Base-by-base conservation (phyloP, 2,329 filamentous ascomycete species). In the Fusarium euwallaceae region DNA sequence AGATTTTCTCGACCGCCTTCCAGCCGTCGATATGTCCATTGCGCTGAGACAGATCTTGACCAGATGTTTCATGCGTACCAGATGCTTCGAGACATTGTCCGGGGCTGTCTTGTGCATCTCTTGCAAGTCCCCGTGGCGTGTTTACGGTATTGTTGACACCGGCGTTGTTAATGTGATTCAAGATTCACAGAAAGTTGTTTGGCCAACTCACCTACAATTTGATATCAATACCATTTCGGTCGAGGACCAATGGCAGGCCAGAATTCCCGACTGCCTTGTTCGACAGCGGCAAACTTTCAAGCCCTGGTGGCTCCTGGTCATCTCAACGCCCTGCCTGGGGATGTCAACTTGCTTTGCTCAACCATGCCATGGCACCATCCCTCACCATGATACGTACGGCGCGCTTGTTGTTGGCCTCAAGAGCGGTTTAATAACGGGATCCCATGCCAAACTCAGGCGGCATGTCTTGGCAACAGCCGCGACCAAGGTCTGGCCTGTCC, bases 391-490 rank as follows among this genome's bases (percentile, higher is more conserved):
- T 53, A 32, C 27, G 24, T 60, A 43, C 48, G 61, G 41, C 45
- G 67, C 61, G 64, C 62, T 63, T 71, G 56, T 67, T 43, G 32
- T 41, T 64, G 24, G 61, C n/a, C 53, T 69, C 36, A 20, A 56
- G 60, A 70, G 62, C 56, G 64, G 56, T 70, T 68, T 69, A 62
- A 73, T 61, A 51, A 67, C 60, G 60, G 39, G 53, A 67, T 66
- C 55, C 45, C 48, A 64, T 69, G 70, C 73, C 63, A 51, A 66
- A 37, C 66, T 66, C 69, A 67, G 64, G 43, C 59, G 55, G 41
- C 48, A 60, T 61, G 62, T 43, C 77, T 79, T 79, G 77, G 74
- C 69, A 68, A 61, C 61, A 66, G 62, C 63, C 60, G 62, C 64
- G 58, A 66, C 48, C 68, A 64, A 71, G 60, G 70, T 71, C 67